Base-by-base conservation (phyloP, 202 grass and related monocot genomes). In the Panicum hallii region DNA sequence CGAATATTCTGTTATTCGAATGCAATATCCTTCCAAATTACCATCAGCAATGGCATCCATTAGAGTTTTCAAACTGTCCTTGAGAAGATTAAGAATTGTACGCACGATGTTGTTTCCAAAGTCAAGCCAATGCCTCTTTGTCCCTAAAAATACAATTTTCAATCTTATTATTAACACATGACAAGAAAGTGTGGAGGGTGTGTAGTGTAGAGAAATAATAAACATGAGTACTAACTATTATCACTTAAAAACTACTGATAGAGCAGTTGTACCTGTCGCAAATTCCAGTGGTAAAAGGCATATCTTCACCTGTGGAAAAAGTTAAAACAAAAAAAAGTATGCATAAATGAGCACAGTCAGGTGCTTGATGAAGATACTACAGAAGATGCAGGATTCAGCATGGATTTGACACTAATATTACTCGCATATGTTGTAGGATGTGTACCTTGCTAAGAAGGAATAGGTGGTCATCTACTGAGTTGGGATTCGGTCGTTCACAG, bases 1-100 rank as follows among this genome's bases (percentile, higher is more conserved):
- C 62, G 94, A 92, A 79, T 91, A 83, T 80, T 94, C 81, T 56
- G 90, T 94, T 74, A 97, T 71, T 43, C 88, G 81, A 81, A 94
- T 85, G 87, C 84, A 71, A 52, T 90, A 92, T 71, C 67, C 64
- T 65, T 86, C 88, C 80, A 95, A 46, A 48, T 72, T 81, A n/a
- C 85, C 72, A 17, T 78, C 68, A 48, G 44, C 50, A 97, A 80
- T 65, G 68, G 88, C 79, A 87, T 60, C 38, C 53, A 86, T 69
- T 67, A 92, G 52, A 63, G 52, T 80, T 88, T 87, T 82, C 43
- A 79, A 65, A 85, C 54, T 74, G 26, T 82, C 41, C 78, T 78
- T 82, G 5, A 82, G 83, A 79, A 86, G 72, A 90, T 92, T 84
- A 82, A 94, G 72, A 82, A 97, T 88, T 67, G 22, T 63, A 76